Base-by-base conservation (phyloP, 768 basidiomycete species). In the Russula foetens region DNA sequence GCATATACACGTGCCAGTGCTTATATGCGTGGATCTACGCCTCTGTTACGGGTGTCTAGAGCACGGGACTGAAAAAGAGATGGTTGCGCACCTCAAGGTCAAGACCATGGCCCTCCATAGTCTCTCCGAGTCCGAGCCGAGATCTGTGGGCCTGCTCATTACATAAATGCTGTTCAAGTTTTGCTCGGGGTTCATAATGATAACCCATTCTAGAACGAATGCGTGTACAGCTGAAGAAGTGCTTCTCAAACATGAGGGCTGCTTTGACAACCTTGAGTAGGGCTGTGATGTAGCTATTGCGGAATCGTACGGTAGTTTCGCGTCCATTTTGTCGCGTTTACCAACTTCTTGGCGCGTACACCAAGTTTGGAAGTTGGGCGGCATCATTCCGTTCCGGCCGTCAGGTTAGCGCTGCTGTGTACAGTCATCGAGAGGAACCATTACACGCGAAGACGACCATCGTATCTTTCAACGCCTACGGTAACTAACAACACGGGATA, bases 1-100 rank as follows among this genome's bases (percentile, higher is more conserved):
- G 43, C 38, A 46, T 69, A 61, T 64, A 65, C 67, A 67, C 66
- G 66, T 58, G 44, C n/a, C n/a, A n/a, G n/a, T n/a, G n/a, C n/a
- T n/a, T 41, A 29, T 21, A 67, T 67, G 67, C 66, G 67, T 63
- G 31, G 31, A 29, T 7, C n/a, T 19, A 23, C 21, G 24, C 43
- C 39, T 17, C 7, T n/a, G n/a, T 35, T 35, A 35, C n/a, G n/a
- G n/a, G n/a, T n/a, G n/a, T n/a, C n/a, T 48, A 15, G 21, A 50
- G 24, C 9, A n/a, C 23, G 28, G 29, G 9, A 38, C 45, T 52
- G 48, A 50, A 17, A 43, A 33, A 45, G 14, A 17, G 28, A 26
- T 26, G 12, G n/a, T 54, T 31, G 21, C 55, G 64, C 62, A 57
- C 15, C 15, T 66, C 6, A 66, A 66, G 39, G 53, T 60, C 23